A percentile compares a stretch with the other conserved stretches of the same genome.
Evolutionary conservation across 352 stramenopile species (phyloP).

Genomic region (Phytophthora podocarpi): DNA sequence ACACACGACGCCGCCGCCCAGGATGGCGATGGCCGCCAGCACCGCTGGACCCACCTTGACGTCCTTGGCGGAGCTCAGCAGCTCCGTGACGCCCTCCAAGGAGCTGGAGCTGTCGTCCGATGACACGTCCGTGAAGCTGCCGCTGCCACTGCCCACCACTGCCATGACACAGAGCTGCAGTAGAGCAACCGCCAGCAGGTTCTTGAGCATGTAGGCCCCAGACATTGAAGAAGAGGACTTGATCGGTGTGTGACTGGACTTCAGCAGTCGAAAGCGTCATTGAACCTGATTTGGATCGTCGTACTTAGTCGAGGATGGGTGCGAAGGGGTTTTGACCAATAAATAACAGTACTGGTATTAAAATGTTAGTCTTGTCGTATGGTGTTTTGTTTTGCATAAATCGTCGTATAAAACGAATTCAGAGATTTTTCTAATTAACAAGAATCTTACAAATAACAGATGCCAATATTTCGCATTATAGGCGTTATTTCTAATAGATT

Average conservation of each 20-base stretch:
- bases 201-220: slow-evolving; percentile 18
- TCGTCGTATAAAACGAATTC: too few species aligned
- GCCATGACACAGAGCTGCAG: slow-evolving; percentile 26
- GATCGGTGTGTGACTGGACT: too few species aligned
- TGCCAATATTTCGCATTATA: too few species aligned
- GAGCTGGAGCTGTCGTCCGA: slow-evolving; percentile 26
- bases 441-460: too few species aligned
- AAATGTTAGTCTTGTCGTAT: too few species aligned
- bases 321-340: too few species aligned
- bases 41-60: slow-evolving; percentile 54
- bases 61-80: slow-evolving; percentile 47
- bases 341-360: too few species aligned
- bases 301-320: slow-evolving; percentile 17
- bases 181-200: slow-evolving; percentile 19
- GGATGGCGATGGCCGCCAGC: slow-evolving; percentile 51
- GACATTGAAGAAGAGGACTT: slow-evolving; percentile 19
- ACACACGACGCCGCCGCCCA: slow-evolving; percentile 52
- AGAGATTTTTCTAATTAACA: too few species aligned
- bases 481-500: too few species aligned
- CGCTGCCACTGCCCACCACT: slow-evolving; percentile 19
- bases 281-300: slow-evolving; percentile 33
- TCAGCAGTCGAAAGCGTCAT: slow-evolving; percentile 8
- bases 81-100: slow-evolving; percentile 33
- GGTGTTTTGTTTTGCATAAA: too few species aligned
- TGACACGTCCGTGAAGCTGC: slow-evolving; percentile 12